Percentiles rank a stretch among this genome's conserved stretches.
These are phyloP conservation scores for Phlebiopsis flavidoalba DNA, from an alignment of 768 basidiomycete genomes.

Conservation along the genomic window DNA sequence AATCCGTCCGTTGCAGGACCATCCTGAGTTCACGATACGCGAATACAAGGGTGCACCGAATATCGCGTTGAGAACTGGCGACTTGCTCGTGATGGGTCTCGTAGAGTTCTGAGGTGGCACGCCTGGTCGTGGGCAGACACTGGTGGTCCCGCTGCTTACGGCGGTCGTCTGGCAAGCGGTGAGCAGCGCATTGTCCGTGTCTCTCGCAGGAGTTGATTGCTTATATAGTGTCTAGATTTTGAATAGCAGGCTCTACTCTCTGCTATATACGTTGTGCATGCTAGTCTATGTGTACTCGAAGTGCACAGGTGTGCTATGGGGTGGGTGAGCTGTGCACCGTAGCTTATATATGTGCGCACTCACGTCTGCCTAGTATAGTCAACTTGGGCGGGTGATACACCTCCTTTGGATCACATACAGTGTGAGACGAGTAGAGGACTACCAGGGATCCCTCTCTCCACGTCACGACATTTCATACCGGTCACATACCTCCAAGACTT, in stretches of 20 bases:
- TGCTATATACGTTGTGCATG: constrained; percentile 14
- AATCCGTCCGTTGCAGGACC: constrained; percentile 31
- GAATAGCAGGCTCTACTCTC: neutral
- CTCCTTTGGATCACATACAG: constrained; percentile 72
- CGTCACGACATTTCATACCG: constrained; percentile 55
- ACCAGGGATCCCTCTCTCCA: constrained; percentile 28
- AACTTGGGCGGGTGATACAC: constrained; percentile 60
- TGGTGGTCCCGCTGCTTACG: constrained; percentile 21
- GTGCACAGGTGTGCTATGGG: constrained; percentile 43
- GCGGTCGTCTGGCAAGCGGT: constrained; percentile 15
- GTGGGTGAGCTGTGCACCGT: constrained; percentile 23
- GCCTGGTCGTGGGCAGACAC: constrained; percentile 34
- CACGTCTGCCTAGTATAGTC: constrained; percentile 50
- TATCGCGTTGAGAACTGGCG: constrained; percentile 56
- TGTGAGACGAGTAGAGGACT: constrained; percentile 66
- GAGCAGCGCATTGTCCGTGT: neutral
- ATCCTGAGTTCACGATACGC: constrained; percentile 50
- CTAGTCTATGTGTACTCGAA: constrained; percentile 29
- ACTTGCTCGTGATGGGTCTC: constrained; percentile 36
- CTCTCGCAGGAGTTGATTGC: too few relatives aligned
- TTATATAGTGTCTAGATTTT: neutral
- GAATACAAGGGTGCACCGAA: constrained; percentile 46
- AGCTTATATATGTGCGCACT: neutral
- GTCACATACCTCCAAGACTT: constrained; percentile 49
- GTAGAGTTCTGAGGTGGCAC: constrained; percentile 26